A percentile compares a stretch with the other conserved stretches of the same genome.
Conservation (phyloP, 2,329 filamentous ascomycete genomes). For the Aspergillus viridinutans region DNA sequence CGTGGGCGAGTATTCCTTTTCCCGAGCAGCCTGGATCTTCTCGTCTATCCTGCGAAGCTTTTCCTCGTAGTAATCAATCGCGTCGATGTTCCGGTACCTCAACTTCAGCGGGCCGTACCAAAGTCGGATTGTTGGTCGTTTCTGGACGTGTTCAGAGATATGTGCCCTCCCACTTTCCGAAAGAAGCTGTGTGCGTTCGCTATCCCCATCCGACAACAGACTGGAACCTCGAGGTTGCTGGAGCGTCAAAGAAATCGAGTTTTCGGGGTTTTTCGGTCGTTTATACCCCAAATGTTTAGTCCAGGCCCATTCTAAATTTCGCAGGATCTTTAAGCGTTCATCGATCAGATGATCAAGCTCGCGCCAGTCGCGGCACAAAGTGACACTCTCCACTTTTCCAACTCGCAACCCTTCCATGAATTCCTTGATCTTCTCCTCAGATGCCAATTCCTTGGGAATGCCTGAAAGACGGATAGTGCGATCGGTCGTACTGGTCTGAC, state of each 20-base stretch:
- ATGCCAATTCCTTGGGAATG: constrained; percentile 72
- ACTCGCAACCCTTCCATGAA: constrained; percentile 85
- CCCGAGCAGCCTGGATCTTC: constrained; percentile 64
- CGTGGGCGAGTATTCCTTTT: constrained; percentile 70
- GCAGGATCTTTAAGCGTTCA: constrained; percentile 60
- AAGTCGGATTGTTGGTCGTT: constrained; percentile 65
- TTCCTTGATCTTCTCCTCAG: constrained; percentile 76
- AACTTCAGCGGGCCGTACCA: constrained; percentile 75
- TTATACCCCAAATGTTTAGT: constrained; percentile 66
- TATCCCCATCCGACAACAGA: constrained; percentile 41
- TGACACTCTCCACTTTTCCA: constrained; percentile 83
- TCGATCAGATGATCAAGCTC: constrained; percentile 71
- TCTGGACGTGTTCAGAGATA: constrained; percentile 42
- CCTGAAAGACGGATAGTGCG: constrained; percentile 88
- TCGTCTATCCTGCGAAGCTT: constrained; percentile 75
- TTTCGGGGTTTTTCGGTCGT: constrained; percentile 43
- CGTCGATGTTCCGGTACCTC: constrained; percentile 71
- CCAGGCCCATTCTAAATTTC: constrained; percentile 78
- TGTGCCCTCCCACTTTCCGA: constrained; percentile 41
- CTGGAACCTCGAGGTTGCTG: constrained; percentile 40
- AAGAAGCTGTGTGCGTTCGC: constrained; percentile 59
- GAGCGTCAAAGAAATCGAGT: constrained; percentile 47
- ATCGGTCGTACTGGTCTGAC: constrained; percentile 92
- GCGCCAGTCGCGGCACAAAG: constrained; percentile 81
- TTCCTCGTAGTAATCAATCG: constrained; percentile 92